Evolutionary conservation across 2,329 filamentous ascomycete genomes (phyloP).

Genomic region (Tolypocladium tundrense): DNA sequence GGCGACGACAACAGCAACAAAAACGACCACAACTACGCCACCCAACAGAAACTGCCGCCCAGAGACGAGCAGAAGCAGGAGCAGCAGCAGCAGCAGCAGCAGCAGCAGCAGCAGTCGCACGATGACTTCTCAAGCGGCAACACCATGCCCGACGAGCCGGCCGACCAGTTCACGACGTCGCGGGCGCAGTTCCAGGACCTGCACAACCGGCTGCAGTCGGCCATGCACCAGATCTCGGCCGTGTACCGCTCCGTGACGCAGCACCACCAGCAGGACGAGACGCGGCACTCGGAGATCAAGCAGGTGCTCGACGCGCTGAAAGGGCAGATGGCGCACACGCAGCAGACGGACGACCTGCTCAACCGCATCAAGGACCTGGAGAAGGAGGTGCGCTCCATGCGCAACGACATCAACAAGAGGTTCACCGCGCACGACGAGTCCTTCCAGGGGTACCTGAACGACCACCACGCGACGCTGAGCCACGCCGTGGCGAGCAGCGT

Average conservation of each 20-base stretch:
- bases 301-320: slow-evolving; percentile 36
- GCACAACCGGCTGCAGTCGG: slow-evolving; percentile 68
- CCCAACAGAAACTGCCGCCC: slow-evolving; percentile 14
- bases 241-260: slow-evolving; percentile 48
- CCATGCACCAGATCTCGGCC: slow-evolving; percentile 57
- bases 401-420: slow-evolving; percentile 41
- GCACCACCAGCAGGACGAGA: slow-evolving; percentile 39
- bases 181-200: slow-evolving; percentile 69
- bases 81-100: slow-evolving; percentile 19
- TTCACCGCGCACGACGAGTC: slow-evolving; percentile 39
- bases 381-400: slow-evolving; percentile 47
- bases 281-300: slow-evolving; percentile 45
- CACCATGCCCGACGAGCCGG: slow-evolving; percentile 34
- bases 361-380: slow-evolving; percentile 42
- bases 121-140: slow-evolving; percentile 2
- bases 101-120: slow-evolving; percentile 17
- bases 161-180: slow-evolving; percentile 38
- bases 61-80: slow-evolving; percentile 19
- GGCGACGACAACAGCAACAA: slow-evolving; percentile 6
- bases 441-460: slow-evolving; percentile 40
- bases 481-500: slow-evolving; percentile 36
- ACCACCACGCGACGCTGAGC: slow-evolving; percentile 39
- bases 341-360: slow-evolving; percentile 32
- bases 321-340: slow-evolving; percentile 33
- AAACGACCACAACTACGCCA: slow-evolving; percentile 1